Conservation (phyloP, 208 protist species). For the Acanthamoeba lenticulata region DNA sequence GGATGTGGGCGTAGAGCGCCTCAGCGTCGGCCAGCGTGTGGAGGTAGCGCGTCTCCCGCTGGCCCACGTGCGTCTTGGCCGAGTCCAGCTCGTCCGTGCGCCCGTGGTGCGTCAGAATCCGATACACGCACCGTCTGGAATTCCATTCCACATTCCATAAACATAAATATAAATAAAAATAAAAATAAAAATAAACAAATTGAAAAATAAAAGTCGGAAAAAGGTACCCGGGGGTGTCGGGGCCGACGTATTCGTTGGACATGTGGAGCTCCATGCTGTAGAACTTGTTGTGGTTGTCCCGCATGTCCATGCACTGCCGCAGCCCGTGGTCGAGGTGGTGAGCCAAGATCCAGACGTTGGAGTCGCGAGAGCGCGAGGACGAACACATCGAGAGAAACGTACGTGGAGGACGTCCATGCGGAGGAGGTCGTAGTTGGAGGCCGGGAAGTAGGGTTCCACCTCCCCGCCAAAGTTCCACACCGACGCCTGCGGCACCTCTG, state of each 20-base stretch:
- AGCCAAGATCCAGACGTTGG: no score
- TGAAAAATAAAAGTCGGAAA: no score
- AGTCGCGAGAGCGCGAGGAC: background rate
- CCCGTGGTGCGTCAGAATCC: constrained; percentile 42
- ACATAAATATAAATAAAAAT: no score
- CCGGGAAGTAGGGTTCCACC: constrained; percentile 17
- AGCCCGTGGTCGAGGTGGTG: background rate
- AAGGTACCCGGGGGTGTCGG: background rate
- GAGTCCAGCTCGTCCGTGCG: constrained; percentile 40
- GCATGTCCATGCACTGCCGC: constrained; percentile 41
- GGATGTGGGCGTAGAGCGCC: background rate
- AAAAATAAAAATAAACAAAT: no score
- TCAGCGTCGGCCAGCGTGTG: constrained; percentile 15
- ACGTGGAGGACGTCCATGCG: constrained; percentile 40
- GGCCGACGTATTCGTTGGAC: constrained; percentile 29
- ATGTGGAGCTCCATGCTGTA: constrained; percentile 49
- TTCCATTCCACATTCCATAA: no score
- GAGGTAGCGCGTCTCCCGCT: constrained; percentile 32
- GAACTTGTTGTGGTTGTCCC: constrained; percentile 64
- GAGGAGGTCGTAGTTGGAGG: constrained; percentile 19
- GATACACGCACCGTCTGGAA: background rate
- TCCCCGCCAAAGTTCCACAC: background rate
- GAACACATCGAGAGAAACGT: background rate
- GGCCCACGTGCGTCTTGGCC: background rate
- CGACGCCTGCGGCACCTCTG: constrained; percentile 9